phyloP scores from a whole-genome alignment of 176 grass and related monocot genomes.

The Pontederia crassipes region DNA sequence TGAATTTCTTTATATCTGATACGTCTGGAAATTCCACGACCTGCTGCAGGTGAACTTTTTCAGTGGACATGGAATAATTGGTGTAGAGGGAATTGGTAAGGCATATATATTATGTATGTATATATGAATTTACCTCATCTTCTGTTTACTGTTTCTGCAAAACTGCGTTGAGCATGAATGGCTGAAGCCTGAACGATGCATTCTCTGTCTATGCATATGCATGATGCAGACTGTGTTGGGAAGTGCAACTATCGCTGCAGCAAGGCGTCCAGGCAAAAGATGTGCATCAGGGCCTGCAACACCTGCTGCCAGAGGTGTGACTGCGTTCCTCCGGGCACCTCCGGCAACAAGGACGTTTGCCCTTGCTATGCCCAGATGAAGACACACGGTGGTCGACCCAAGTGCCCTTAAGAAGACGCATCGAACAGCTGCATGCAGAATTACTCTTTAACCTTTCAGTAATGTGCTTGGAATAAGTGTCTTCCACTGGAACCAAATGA shows the following conservation, averaged over 20 bases:
- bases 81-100: constrained; percentile 24
- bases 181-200: background rate
- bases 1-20: too few species aligned
- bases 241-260: constrained; percentile 54
- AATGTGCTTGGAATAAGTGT: too few species aligned
- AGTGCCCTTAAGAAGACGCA: constrained; percentile 45
- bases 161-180: background rate
- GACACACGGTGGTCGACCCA: constrained; percentile 42
- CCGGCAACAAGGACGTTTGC: constrained; percentile 60
- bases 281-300: constrained; percentile 49
- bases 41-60: constrained; percentile 24
- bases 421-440: background rate
- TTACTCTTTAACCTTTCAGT: too few species aligned
- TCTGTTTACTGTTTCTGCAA: background rate
- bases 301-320: constrained; percentile 61
- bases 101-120: too few species aligned
- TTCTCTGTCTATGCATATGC: background rate
- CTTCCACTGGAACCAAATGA: too few species aligned
- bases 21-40: too few species aligned
- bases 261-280: constrained; percentile 48
- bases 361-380: constrained; percentile 79
- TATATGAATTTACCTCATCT: background rate
- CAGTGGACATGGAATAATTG: constrained; percentile 15
- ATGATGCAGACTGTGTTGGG: constrained; percentile 32
- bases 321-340: constrained; percentile 72